These are phyloP conservation scores for Aspergillus transmontanensis DNA, from an alignment of 2,329 filamentous ascomycete genomes.

Conservation along the genomic window DNA sequence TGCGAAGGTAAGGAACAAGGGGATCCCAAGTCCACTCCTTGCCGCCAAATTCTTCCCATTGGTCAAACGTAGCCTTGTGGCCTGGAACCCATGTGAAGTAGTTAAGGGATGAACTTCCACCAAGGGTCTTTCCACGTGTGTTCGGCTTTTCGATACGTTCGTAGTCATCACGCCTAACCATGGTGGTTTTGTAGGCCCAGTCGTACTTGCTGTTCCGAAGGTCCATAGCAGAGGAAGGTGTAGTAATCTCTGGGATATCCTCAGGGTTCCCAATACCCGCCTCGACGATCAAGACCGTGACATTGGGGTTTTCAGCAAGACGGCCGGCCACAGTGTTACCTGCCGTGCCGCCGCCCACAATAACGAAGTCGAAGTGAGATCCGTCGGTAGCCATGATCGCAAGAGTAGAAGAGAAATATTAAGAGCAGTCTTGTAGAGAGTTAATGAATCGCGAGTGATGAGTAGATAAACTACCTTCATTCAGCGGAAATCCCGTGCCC, in stretches of 20 bases:
- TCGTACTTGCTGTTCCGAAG: constrained; percentile 61
- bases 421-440: background rate
- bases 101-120: constrained; percentile 61
- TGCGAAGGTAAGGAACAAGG: constrained; percentile 55
- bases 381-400: background rate
- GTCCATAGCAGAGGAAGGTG: constrained; percentile 58
- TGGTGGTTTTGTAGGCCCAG: constrained; percentile 64
- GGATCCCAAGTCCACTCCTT: constrained; percentile 60
- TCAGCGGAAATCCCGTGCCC: background rate
- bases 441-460: background rate
- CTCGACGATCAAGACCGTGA: constrained; percentile 41
- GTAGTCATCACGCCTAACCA: constrained; percentile 58
- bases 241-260: constrained; percentile 57
- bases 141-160: constrained; percentile 65
- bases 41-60: constrained; percentile 51
- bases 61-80: constrained; percentile 58
- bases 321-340: constrained; percentile 51
- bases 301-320: constrained; percentile 54
- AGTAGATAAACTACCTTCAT: background rate
- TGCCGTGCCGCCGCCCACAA: constrained; percentile 41
- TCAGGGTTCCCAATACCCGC: constrained; percentile 49
- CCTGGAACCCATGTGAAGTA: constrained; percentile 68
- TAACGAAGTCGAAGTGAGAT: constrained; percentile 30
- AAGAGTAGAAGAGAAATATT: background rate
- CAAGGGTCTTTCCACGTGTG: constrained; percentile 61